Evolutionary conservation across 805 yeast species (phyloP).

Genomic region (Starmerella tilneyi): DNA sequence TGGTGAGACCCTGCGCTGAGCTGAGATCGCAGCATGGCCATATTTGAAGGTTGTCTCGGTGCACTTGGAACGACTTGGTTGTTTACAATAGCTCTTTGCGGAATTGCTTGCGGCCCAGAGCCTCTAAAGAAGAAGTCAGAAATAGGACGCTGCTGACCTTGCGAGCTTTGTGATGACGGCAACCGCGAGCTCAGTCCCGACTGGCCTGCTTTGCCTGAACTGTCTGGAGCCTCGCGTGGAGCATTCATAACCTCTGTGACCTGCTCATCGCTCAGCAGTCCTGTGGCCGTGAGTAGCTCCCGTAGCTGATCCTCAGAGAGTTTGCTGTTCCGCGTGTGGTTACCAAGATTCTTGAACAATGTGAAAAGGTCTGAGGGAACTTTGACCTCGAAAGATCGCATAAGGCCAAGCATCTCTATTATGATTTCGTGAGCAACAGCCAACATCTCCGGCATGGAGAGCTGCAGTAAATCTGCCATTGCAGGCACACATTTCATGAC

Average conservation of each 20-base stretch:
- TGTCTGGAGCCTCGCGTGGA: neutral
- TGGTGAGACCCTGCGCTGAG: neutral
- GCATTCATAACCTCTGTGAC: conserved; percentile 10
- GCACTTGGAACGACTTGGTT: conserved; percentile 15
- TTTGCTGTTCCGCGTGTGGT: conserved; percentile 59
- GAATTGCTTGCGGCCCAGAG: neutral
- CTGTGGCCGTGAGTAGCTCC: conserved; percentile 39
- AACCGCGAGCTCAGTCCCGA: neutral
- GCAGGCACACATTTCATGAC: conserved; percentile 51
- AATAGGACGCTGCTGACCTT: conserved; percentile 4
- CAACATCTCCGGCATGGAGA: conserved; percentile 67
- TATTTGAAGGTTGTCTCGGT: conserved; percentile 4
- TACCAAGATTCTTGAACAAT: conserved; percentile 36
- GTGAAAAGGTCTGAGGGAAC: conserved; percentile 47
- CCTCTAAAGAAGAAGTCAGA: conserved; percentile 16
- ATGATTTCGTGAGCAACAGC: conserved; percentile 21
- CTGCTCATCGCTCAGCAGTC: conserved; percentile 10
- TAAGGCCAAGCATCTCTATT: conserved; percentile 25
- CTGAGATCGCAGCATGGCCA: conserved; percentile 1
- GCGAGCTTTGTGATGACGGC: conserved; percentile 2
- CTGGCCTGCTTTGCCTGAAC: neutral
- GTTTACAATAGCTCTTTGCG: conserved; percentile 9
- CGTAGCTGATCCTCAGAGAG: conserved; percentile 55
- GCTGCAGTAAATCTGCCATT: conserved; percentile 68
- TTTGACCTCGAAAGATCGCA: conserved; percentile 34